These are phyloP conservation scores for Piper longum DNA, from an alignment of 164 flowering plant genomes.

Conservation along the genomic window DNA sequence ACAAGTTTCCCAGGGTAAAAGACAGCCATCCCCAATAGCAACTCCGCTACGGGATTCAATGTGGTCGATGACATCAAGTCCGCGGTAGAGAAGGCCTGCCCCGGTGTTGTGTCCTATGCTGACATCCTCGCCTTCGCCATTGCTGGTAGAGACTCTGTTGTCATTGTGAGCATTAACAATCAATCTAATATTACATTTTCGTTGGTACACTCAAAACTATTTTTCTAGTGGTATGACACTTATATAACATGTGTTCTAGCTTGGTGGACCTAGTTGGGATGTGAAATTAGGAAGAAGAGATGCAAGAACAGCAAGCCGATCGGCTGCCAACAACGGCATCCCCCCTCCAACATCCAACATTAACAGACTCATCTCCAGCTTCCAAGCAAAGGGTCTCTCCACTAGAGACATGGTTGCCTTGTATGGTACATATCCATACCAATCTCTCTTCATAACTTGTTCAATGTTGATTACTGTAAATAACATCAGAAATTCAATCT, in stretches of 20 bases:
- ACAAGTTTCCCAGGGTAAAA: conserved; percentile 21
- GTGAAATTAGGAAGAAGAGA: conserved; percentile 30
- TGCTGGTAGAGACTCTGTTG: conserved; percentile 26
- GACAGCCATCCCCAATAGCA: conserved; percentile 16
- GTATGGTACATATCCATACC: conserved; percentile 4
- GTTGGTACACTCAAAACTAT: background rate
- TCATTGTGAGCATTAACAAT: conserved; percentile 6
- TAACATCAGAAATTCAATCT: too few species aligned
- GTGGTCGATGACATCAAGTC: conserved; percentile 27
- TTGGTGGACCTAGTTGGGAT: conserved; percentile 24
- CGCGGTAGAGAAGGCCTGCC: background rate
- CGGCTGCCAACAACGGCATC: conserved; percentile 21
- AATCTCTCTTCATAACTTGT: conserved; percentile 11
- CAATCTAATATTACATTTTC: background rate
- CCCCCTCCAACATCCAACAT: conserved; percentile 22
- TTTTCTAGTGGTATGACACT: background rate
- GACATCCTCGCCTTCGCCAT: conserved; percentile 29
- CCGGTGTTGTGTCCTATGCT: conserved; percentile 29
- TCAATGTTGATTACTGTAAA: too few species aligned
- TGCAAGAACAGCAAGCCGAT: conserved; percentile 22
- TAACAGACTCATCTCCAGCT: conserved; percentile 15
- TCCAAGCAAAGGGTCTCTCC: conserved; percentile 17
- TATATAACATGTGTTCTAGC: conserved; percentile 4
- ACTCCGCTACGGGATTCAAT: conserved; percentile 25
- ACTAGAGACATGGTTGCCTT: conserved; percentile 22